phyloP scores from a whole-genome alignment of 768 basidiomycete species.

The Xerocomellus amylosporus region DNA sequence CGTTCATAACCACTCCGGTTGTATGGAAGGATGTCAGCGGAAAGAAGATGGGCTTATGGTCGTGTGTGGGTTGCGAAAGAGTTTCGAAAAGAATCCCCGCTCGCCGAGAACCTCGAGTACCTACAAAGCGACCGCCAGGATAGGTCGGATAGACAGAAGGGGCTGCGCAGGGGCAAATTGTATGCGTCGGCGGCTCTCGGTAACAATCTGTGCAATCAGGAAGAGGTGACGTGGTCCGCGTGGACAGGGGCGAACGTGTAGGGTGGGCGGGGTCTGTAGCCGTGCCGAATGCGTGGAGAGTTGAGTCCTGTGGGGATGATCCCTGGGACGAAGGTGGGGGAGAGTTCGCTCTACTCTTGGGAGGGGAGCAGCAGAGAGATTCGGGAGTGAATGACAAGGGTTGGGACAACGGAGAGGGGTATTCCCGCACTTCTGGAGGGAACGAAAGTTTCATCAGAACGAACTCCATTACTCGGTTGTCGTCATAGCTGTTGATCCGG shows the following conservation, averaged over 20 bases:
- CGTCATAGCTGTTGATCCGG: constrained; percentile 44
- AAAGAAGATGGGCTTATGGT: constrained; percentile 48
- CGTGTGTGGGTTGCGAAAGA: constrained; percentile 5
- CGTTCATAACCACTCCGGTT: constrained; percentile 70
- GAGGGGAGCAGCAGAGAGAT: constrained; percentile 13
- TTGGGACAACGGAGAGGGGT: constrained; percentile 18
- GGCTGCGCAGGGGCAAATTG: neutral
- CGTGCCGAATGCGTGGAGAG: constrained; percentile 5
- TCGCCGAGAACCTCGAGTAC: constrained; percentile 8
- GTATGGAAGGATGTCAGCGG: constrained; percentile 63
- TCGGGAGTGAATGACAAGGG: constrained; percentile 14
- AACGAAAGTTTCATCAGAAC: constrained; percentile 68
- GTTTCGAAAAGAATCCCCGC: constrained; percentile 11
- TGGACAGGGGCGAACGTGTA: constrained; percentile 24
- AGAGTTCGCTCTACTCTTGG: constrained; percentile 28
- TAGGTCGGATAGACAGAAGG: constrained; percentile 10
- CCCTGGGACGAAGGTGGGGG: constrained; percentile 28
- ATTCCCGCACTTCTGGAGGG: constrained; percentile 45
- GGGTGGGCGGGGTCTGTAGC: constrained; percentile 7
- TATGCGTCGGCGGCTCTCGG: constrained; percentile 14
- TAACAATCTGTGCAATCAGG: constrained; percentile 16
- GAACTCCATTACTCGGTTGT: constrained; percentile 67
- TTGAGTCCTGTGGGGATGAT: constrained; percentile 29
- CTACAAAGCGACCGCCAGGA: neutral
- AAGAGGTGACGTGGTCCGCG: constrained; percentile 20